phyloP scores from a whole-genome alignment of 2,329 filamentous ascomycete species.

The Teratosphaeria pseudoeucalypti region DNA sequence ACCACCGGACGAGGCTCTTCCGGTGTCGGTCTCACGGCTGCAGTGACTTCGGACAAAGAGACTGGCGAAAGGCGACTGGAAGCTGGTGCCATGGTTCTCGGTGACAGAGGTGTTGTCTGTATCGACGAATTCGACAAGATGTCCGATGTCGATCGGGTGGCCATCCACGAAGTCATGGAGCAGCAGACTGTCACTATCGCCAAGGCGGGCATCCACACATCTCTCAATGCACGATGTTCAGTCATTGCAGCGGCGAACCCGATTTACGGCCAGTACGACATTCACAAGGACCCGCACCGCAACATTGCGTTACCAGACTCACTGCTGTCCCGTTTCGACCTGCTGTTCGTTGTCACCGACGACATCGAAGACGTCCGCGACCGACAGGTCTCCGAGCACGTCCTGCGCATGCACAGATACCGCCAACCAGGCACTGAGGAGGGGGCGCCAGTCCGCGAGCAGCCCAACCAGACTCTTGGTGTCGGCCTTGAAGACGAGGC shows the following conservation, averaged over 20 bases:
- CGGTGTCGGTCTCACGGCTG: slow-evolving; percentile 92
- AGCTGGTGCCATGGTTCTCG: slow-evolving; percentile 97
- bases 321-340: slow-evolving; percentile 92
- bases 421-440: slow-evolving; percentile 87
- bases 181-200: slow-evolving; percentile 98
- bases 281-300: slow-evolving; percentile 96
- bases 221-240: slow-evolving; percentile 89
- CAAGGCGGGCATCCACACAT: slow-evolving; percentile 96
- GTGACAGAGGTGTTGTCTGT: slow-evolving; percentile 91
- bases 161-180: slow-evolving; percentile 99
- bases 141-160: slow-evolving; percentile 95
- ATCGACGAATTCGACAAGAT: slow-evolving; percentile 99
- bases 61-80: slow-evolving; percentile 90
- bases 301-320: slow-evolving; percentile 97
- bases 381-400: slow-evolving; percentile 86
- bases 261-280: slow-evolving; percentile 96
- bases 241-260: slow-evolving; percentile 95
- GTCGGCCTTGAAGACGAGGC: slow-evolving; percentile 74
- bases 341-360: slow-evolving; percentile 94
- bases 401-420: slow-evolving; percentile 93
- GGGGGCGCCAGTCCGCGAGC: slow-evolving; percentile 85
- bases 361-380: slow-evolving; percentile 94
- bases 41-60: slow-evolving; percentile 93
- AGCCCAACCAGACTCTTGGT: slow-evolving; percentile 69
- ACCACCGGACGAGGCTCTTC: slow-evolving; percentile 92